A percentile compares a stretch with the other conserved stretches of the same genome.
Evolutionary conservation across 352 stramenopile species (phyloP).

Genomic region (Pythium rhizo-oryzae): DNA sequence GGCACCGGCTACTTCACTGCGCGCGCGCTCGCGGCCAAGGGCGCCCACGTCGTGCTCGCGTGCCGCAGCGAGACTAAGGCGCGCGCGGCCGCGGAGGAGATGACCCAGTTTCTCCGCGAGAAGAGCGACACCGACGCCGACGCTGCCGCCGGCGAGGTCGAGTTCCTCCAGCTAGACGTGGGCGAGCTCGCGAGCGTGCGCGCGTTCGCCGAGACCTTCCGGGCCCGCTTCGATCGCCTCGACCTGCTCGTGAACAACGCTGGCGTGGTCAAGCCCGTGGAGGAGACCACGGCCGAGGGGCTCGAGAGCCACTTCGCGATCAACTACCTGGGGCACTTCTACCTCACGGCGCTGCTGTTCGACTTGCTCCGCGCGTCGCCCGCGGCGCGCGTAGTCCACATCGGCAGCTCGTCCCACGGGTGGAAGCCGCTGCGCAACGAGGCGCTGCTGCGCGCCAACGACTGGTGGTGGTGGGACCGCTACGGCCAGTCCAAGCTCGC

Average conservation of each 20-base stretch:
- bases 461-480: conserved; percentile 15
- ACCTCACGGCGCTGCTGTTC: conserved; percentile 55
- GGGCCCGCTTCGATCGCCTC: conserved; percentile 37
- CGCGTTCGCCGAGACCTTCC: conserved; percentile 43
- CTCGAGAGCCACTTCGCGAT: conserved; percentile 68
- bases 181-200: conserved; percentile 43
- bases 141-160: conserved; percentile 11
- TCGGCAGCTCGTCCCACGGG: conserved; percentile 34
- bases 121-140: neutral
- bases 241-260: conserved; percentile 83
- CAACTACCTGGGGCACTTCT: conserved; percentile 78
- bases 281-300: conserved; percentile 40
- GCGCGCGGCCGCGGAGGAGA: conserved; percentile 9
- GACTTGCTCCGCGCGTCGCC: conserved; percentile 33
- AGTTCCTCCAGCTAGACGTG: conserved; percentile 54
- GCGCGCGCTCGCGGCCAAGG: conserved; percentile 52
- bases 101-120: conserved; percentile 9
- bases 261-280: conserved; percentile 41
- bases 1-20: conserved; percentile 84
- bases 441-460: conserved; percentile 13
- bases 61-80: conserved; percentile 42
- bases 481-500: conserved; percentile 35
- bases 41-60: conserved; percentile 76
- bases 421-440: conserved; percentile 21
- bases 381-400: conserved; percentile 40